phyloP scores from a whole-genome alignment of 805 yeast species.

The Pichia rugopelliculosa region DNA sequence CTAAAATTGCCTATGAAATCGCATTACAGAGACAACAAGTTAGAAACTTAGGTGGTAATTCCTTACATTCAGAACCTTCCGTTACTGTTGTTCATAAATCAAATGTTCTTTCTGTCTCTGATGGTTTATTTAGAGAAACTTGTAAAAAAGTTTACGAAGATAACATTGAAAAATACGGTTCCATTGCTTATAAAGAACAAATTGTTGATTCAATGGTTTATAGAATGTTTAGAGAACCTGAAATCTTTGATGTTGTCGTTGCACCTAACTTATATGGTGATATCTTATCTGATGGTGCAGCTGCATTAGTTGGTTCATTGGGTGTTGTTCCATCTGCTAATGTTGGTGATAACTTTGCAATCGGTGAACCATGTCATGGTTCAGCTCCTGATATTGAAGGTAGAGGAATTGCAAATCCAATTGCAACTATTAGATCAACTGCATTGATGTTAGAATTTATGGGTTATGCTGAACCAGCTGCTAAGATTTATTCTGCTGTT shows the following conservation, averaged over 20 bases:
- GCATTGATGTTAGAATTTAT: constrained; percentile 96
- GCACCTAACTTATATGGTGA: constrained; percentile 99
- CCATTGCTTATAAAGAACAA: constrained; percentile 79
- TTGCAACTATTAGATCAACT: constrained; percentile 96
- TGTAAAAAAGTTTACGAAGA: constrained; percentile 53
- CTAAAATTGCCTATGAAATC: constrained; percentile 85
- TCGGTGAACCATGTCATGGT: constrained; percentile 99
- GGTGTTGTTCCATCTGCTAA: constrained; percentile 98
- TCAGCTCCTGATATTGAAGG: constrained; percentile 99
- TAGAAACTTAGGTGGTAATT: constrained; percentile 54
- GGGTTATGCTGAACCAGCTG: constrained; percentile 86
- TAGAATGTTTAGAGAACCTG: constrained; percentile 97
- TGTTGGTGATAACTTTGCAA: constrained; percentile 92
- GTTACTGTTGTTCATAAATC: constrained; percentile 96
- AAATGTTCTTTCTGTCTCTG: constrained; percentile 85
- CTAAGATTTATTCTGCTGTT: constrained; percentile 87
- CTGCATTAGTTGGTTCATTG: constrained; percentile 93
- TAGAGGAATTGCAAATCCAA: constrained; percentile 87
- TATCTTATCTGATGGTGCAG: constrained; percentile 95
- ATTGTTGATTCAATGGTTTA: constrained; percentile 99
- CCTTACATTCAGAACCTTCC: constrained; percentile 48
- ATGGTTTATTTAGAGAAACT: constrained; percentile 94
- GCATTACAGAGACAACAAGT: constrained; percentile 84
- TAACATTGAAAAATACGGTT: constrained; percentile 48
- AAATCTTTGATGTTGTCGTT: constrained; percentile 93